These are phyloP conservation scores for Candida ovalis DNA, from an alignment of 805 yeast genomes.

Conservation along the genomic window DNA sequence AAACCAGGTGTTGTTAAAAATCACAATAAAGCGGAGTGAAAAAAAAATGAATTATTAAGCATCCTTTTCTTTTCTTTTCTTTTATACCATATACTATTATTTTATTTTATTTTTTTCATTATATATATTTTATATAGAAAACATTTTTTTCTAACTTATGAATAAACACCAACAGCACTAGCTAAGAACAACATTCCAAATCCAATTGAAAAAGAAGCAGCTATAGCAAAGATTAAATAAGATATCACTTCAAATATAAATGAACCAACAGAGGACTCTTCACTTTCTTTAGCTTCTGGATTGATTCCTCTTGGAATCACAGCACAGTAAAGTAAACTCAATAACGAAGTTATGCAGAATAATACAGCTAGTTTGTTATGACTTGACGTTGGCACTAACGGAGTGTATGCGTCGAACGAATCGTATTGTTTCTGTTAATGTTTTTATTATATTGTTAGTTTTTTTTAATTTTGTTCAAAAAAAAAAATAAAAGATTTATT, in stretches of 20 bases:
- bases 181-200: conserved; percentile 30
- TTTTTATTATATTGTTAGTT: too few species aligned
- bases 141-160: conserved; percentile 19
- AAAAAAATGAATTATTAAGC: neutral
- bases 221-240: neutral
- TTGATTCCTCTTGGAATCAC: neutral
- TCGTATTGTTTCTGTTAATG: conserved; percentile 7
- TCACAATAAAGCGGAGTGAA: neutral
- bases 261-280: neutral
- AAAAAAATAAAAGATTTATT: too few species aligned
- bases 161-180: conserved; percentile 30
- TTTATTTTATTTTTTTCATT: neutral
- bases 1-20: neutral
- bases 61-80: neutral
- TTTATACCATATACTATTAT: neutral
- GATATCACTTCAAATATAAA: neutral
- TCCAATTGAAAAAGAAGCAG: conserved; percentile 9
- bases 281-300: neutral
- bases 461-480: too few species aligned
- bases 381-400: conserved; percentile 10
- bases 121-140: neutral
- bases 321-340: conserved; percentile 8
- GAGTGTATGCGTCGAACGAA: conserved; percentile 7
- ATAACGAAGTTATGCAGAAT: conserved; percentile 8
- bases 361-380: conserved; percentile 17